phyloP scores from a whole-genome alignment of 106 monocot genomes.

The Allium cepa region DNA sequence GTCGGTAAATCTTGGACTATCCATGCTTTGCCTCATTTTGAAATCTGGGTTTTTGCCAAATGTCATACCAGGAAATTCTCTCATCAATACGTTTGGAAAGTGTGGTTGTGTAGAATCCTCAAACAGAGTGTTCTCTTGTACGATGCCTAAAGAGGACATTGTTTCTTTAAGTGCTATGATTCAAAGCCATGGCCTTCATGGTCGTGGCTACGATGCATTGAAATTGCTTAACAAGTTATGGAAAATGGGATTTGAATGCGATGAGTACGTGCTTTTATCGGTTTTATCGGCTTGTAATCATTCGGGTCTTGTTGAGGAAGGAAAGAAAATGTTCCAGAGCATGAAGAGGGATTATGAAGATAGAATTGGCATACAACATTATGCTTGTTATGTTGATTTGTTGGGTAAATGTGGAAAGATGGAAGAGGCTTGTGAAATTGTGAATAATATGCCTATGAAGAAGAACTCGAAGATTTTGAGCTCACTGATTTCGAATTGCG shows the following conservation, averaged over 20 bases:
- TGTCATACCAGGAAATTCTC: conserved; percentile 28
- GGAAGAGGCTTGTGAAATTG: conserved; percentile 28
- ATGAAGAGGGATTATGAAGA: neutral
- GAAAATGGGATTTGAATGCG: conserved; percentile 15
- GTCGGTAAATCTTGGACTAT: conserved; percentile 21
- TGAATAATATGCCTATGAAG: conserved; percentile 19
- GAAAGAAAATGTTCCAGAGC: conserved; percentile 12
- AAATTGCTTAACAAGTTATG: conserved; percentile 38
- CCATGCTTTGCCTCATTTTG: conserved; percentile 7
- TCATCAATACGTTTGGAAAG: conserved; percentile 59
- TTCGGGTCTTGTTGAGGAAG: conserved; percentile 34
- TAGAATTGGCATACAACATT: conserved; percentile 12
- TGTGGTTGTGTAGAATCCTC: conserved; percentile 46
- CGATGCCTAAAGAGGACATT: conserved; percentile 22
- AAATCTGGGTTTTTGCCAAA: conserved; percentile 25
- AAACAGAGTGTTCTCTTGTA: conserved; percentile 18
- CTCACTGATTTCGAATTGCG: conserved; percentile 29
- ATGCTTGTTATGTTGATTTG: conserved; percentile 40
- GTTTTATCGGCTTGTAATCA: conserved; percentile 41
- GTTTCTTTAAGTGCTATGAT: conserved; percentile 47
- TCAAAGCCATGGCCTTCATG: conserved; percentile 42
- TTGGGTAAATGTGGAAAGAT: conserved; percentile 22
- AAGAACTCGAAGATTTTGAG: conserved; percentile 18
- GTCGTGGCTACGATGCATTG: conserved; percentile 28
- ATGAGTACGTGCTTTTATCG: conserved; percentile 34